Evolutionary conservation across 176 grass and related monocot species (phyloP).

Genomic region (Triticum monococcum): DNA sequence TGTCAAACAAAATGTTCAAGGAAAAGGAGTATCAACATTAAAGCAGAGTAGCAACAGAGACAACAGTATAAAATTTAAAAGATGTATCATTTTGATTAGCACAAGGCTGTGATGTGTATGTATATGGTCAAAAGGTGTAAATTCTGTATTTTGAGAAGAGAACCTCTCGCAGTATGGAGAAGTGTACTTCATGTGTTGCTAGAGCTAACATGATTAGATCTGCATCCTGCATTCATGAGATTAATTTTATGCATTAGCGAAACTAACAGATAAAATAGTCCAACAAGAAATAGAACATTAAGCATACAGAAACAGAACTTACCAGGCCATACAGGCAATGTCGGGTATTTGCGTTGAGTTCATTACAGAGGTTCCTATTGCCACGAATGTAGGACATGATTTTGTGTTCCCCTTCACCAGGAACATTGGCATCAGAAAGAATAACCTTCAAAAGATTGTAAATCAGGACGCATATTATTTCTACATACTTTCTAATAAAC

Average conservation of each 20-base stretch:
- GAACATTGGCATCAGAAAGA: conserved; percentile 99
- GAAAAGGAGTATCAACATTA: background rate
- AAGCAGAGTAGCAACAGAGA: background rate
- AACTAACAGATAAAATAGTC: conserved; percentile 16
- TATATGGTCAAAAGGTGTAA: background rate
- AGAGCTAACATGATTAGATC: conserved; percentile 99
- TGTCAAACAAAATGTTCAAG: background rate
- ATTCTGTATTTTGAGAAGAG: conserved; percentile 27
- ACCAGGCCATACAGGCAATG: conserved; percentile 97
- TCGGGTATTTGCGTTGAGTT: conserved; percentile 72
- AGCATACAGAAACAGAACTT: conserved; percentile 24
- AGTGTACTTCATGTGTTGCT: conserved; percentile 98
- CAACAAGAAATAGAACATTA: conserved; percentile 7
- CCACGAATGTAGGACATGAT: conserved; percentile 98
- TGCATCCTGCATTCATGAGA: conserved; percentile 74
- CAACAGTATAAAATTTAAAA: background rate
- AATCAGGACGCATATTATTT: conserved; percentile 38
- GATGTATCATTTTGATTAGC: background rate
- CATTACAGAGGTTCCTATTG: conserved; percentile 76
- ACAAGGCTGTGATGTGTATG: background rate
- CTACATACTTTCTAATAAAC: background rate
- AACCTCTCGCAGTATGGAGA: conserved; percentile 99
- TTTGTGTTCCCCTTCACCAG: conserved; percentile 99
- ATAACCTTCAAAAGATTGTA: conserved; percentile 87
- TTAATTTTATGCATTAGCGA: conserved; percentile 22